Percentiles rank a stretch among this genome's conserved stretches.
These are phyloP conservation scores for Zopfochytrium polystomum DNA, from an alignment of 371 early-diverging fungal species.

Conservation along the genomic window DNA sequence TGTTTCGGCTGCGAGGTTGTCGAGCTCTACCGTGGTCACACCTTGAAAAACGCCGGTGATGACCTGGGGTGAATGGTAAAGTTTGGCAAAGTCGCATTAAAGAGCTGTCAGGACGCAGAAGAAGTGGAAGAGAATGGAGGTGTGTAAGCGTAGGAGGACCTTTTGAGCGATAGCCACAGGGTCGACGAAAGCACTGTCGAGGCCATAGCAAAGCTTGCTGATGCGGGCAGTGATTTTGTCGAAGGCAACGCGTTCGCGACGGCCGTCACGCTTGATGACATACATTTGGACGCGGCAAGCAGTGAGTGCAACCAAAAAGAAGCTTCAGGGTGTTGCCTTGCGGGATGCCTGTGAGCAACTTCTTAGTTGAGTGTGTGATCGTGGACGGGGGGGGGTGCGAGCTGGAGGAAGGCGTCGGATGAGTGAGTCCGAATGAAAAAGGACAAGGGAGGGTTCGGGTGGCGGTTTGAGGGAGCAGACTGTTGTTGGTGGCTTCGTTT, in stretches of 20 bases:
- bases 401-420: no score
- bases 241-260: constrained; percentile 87
- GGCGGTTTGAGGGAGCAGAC: no score
- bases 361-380: no score
- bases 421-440: no score
- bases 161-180: constrained; percentile 90
- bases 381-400: no score
- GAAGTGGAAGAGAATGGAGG: constrained; percentile 1
- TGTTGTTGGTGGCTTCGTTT: no score
- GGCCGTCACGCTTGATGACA: constrained; percentile 81
- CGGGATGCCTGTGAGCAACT: no score
- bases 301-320: no score
- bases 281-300: constrained; percentile 54
- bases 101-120: background rate
- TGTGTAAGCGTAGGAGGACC: constrained; percentile 43
- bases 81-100: constrained; percentile 2
- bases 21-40: constrained; percentile 93
- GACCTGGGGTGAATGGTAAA: constrained; percentile 54
- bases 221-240: no score
- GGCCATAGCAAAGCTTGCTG: constrained; percentile 92
- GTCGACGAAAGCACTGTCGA: constrained; percentile 89
- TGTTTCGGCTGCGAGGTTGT: constrained; percentile 96
- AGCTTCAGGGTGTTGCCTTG: no score
- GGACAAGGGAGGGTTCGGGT: no score
- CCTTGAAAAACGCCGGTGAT: constrained; percentile 95